A percentile compares a stretch with the other conserved stretches of the same genome.
Conservation (phyloP, 106 monocot genomes). For the Xerophyta viscosa region DNA sequence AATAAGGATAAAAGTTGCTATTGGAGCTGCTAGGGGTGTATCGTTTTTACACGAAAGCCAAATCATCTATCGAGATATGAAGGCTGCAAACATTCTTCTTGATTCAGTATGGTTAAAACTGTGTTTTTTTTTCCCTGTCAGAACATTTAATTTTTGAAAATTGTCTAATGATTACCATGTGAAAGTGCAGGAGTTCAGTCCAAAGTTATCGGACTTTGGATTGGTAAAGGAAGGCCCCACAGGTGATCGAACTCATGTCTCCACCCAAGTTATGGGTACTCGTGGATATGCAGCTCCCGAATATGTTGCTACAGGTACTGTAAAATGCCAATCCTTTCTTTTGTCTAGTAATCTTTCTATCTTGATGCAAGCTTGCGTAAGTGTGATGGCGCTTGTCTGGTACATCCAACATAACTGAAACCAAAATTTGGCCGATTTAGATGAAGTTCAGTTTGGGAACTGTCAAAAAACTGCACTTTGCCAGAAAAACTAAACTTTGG, state of each 20-base stretch:
- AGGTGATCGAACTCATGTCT: slow-evolving; percentile 10
- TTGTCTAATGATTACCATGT: not conserved
- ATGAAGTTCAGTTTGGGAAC: too few species aligned
- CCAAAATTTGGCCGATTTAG: too few species aligned
- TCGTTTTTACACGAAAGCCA: slow-evolving; percentile 27
- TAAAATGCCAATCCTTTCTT: not conserved
- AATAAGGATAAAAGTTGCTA: slow-evolving; percentile 27
- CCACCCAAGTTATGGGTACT: slow-evolving; percentile 12
- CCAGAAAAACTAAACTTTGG: too few species aligned
- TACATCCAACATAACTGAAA: too few species aligned
- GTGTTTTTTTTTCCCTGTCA: not conserved
- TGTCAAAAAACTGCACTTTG: too few species aligned
- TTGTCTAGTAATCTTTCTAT: not conserved
- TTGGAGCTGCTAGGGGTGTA: slow-evolving; percentile 28
- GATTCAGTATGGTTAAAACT: slow-evolving; percentile 26
- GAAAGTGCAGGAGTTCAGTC: slow-evolving; percentile 8
- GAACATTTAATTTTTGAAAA: not conserved
- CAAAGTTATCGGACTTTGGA: slow-evolving; percentile 9
- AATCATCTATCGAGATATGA: slow-evolving; percentile 39
- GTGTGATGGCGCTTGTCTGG: too few species aligned
- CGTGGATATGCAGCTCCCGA: slow-evolving; percentile 12
- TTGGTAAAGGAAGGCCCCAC: slow-evolving; percentile 10
- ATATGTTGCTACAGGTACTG: slow-evolving; percentile 8
- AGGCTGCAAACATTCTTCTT: slow-evolving; percentile 39
- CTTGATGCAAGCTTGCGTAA: too few species aligned